A percentile compares a stretch with the other conserved stretches of the same genome.
These are phyloP conservation scores for Sporothrix brunneoviolacea DNA, from an alignment of 2,329 filamentous ascomycete species.

Conservation along the genomic window DNA sequence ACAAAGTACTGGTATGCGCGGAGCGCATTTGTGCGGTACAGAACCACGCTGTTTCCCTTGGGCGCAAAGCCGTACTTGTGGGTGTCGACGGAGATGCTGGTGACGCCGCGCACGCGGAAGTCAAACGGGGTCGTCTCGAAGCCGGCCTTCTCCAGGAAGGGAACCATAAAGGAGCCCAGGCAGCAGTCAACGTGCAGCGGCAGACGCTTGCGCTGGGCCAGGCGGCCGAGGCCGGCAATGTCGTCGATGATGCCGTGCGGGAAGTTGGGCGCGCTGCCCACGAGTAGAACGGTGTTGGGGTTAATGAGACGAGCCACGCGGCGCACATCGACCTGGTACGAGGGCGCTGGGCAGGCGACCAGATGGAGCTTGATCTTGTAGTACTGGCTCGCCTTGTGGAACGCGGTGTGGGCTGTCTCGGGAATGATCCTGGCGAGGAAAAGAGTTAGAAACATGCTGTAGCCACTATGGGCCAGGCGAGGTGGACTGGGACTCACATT, in stretches of 20 bases:
- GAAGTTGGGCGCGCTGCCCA: constrained; percentile 94
- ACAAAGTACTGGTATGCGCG: constrained; percentile 95
- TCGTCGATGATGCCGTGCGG: constrained; percentile 98
- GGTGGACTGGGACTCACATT: constrained; percentile 55
- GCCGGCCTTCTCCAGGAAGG: constrained; percentile 86
- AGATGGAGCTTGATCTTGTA: constrained; percentile 94
- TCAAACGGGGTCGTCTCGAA: constrained; percentile 87
- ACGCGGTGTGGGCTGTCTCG: constrained; percentile 90
- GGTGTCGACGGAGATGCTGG: constrained; percentile 91
- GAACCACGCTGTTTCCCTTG: constrained; percentile 88
- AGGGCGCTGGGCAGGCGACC: constrained; percentile 77
- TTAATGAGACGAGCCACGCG: constrained; percentile 82
- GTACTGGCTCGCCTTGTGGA: constrained; percentile 90
- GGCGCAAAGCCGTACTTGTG: constrained; percentile 99
- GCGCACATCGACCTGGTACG: constrained; percentile 74
- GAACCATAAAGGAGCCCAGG: constrained; percentile 88
- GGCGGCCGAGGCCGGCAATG: constrained; percentile 73
- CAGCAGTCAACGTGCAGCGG: constrained; percentile 97
- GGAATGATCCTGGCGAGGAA: constrained; percentile 67
- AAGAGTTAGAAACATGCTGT: neutral
- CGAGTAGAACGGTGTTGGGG: constrained; percentile 85
- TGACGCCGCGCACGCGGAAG: constrained; percentile 89
- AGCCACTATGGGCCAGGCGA: neutral
- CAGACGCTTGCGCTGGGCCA: constrained; percentile 72
- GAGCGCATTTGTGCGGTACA: constrained; percentile 76